Evolutionary conservation across 2,329 filamentous ascomycete genomes (phyloP), one percentile per base, ranked within the genome.

Genomic region (Venturia nashicola): DNA sequence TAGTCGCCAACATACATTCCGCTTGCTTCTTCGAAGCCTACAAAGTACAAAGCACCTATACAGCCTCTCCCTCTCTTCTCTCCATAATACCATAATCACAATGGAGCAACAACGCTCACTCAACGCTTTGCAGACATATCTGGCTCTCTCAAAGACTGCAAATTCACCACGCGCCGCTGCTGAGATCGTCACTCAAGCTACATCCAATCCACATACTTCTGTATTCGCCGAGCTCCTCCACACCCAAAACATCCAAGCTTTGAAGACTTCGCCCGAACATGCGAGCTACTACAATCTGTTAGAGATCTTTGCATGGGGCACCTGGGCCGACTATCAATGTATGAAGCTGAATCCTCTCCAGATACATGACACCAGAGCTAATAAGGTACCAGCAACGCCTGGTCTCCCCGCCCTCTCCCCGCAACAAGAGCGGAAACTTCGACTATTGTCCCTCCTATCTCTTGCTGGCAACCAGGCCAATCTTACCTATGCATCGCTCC

Each of bases 171-270:
- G 89, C 69, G 90, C 91, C 65, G 88, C 92, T 51, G 87, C 89
- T 71, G 91, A 96, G 73, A 84, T 97, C 63, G 84, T 97, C 73
- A 85, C 82, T 55, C 90, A 91, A 76, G 94, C 92, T 66, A 97
- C 91, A 61, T 91, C 91, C n/a, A 87, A 87, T 64, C 86, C 89
- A 36, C 90, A 91, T 75, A 96, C 92, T 68, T 99, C 88, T 75
- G 83, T 97, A 76, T 99, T 99, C 78, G 85, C 89, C 68, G 93
- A 97, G 77, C 86, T 99, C n/a, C 86, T 99, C 44, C 83, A 89
- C 70, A 86, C 86, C 0, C 85, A 89, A 0, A 86, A 90, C 69
- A 86, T 97, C 68, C 89, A 94, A 75, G 82, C 84, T 14, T 85
- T 97, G 55, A 75, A 79, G 34, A 76, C 76, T 46, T 79, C 84